Evolutionary conservation across 306 rosid species (phyloP).

Genomic region (Lathyrus sativus): DNA sequence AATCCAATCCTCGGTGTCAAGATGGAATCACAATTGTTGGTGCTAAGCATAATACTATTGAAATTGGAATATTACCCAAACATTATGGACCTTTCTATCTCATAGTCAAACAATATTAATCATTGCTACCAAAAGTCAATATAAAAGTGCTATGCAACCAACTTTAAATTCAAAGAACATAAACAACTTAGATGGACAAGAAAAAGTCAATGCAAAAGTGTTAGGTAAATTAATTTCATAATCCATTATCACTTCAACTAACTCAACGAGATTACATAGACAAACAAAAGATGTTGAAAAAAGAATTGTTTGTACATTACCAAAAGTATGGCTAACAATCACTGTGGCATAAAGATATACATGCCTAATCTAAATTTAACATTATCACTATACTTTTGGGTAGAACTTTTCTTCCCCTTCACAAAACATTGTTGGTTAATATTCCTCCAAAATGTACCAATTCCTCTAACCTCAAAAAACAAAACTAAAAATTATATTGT

Average conservation of each 20-base stretch:
- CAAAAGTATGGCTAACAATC: constrained; percentile 30
- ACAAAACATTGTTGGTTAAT: constrained; percentile 37
- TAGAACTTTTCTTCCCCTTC: constrained; percentile 39
- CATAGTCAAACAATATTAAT: constrained; percentile 36
- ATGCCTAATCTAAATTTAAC: constrained; percentile 27
- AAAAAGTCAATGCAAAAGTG: constrained; percentile 47
- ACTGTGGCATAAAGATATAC: constrained; percentile 20
- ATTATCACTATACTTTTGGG: constrained; percentile 27
- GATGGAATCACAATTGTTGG: constrained; percentile 24
- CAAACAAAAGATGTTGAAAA: constrained; percentile 29
- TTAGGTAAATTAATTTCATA: constrained; percentile 33
- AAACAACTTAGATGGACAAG: constrained; percentile 8
- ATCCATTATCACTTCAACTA: constrained; percentile 34
- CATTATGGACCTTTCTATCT: constrained; percentile 34
- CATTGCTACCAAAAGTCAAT: constrained; percentile 38
- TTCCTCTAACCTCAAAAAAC: constrained; percentile 14
- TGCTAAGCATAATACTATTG: constrained; percentile 28
- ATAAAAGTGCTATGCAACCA: constrained; percentile 32
- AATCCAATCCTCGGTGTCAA: constrained; percentile 11
- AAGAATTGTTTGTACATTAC: constrained; percentile 40
- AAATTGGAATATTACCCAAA: constrained; percentile 41
- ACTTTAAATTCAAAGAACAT: constrained; percentile 28
- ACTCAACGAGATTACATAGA: neutral
- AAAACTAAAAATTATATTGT: neutral
- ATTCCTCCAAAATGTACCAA: constrained; percentile 44